phyloP scores from a whole-genome alignment of 2,329 filamentous ascomycete genomes.

The Didymella arachidicola region DNA sequence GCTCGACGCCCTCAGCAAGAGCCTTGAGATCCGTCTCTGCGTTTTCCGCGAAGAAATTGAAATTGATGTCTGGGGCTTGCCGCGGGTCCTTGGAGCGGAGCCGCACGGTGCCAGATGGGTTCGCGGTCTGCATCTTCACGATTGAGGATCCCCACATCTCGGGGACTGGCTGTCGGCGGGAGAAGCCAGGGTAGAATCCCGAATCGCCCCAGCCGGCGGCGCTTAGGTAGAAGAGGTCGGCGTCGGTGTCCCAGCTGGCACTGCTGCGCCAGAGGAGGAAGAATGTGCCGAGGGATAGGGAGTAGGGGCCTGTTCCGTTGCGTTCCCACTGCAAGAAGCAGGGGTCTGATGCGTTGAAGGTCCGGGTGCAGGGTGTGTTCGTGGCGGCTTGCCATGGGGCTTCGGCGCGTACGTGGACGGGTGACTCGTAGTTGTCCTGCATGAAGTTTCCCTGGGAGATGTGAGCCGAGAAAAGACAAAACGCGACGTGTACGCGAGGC shows the following conservation, averaged over 20 bases:
- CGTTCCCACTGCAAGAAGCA: neutral
- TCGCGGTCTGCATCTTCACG: slow-evolving; percentile 66
- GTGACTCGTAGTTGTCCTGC: neutral
- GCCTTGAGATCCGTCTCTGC: slow-evolving; percentile 18
- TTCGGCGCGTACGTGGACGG: neutral
- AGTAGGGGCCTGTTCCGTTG: neutral
- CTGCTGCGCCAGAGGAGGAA: neutral
- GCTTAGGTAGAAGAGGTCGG: neutral
- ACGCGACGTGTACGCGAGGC: neutral
- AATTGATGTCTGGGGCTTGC: slow-evolving; percentile 64
- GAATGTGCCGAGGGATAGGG: neutral
- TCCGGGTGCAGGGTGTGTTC: neutral
- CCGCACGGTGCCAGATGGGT: slow-evolving; percentile 65
- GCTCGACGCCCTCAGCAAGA: slow-evolving; percentile 15
- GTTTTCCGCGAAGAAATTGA: slow-evolving; percentile 21
- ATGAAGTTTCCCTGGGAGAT: neutral
- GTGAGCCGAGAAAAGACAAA: neutral
- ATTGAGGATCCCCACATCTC: slow-evolving; percentile 52
- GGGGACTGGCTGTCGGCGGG: neutral
- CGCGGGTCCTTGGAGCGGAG: slow-evolving; percentile 67
- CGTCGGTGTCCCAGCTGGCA: neutral
- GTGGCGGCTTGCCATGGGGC: neutral
- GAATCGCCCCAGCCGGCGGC: neutral
- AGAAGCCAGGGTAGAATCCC: neutral
- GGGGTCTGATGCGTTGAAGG: neutral